These are phyloP conservation scores for Microbotryum intermedium DNA, from an alignment of 1,284 basidiomycete genomes.

Conservation along the genomic window DNA sequence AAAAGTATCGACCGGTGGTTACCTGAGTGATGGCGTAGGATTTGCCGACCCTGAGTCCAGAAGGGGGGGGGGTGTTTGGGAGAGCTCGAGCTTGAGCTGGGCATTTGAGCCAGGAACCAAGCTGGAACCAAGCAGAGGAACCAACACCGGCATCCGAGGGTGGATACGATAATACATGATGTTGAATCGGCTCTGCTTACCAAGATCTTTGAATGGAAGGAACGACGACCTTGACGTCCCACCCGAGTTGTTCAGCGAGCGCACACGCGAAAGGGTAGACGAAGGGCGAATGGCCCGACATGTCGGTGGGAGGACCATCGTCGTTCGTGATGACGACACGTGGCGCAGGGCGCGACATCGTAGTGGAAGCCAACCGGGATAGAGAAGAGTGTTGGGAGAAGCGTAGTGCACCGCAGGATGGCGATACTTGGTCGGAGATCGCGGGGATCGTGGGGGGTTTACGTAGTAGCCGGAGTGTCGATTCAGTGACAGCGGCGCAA, in stretches of 20 bases:
- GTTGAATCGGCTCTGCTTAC: constrained; percentile 34
- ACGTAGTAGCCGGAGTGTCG: not conserved
- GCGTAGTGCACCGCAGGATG: too few relatives aligned
- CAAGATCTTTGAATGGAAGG: constrained; percentile 83
- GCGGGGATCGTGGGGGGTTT: not conserved
- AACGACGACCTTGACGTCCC: constrained; percentile 80
- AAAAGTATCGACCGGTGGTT: constrained; percentile 67
- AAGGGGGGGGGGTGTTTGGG: not conserved
- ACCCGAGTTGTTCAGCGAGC: constrained; percentile 55
- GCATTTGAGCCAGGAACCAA: too few relatives aligned
- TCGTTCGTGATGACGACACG: constrained; percentile 51
- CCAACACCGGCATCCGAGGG: too few relatives aligned
- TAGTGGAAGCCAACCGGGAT: not conserved
- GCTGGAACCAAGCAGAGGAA: too few relatives aligned
- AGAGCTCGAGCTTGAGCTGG: too few relatives aligned
- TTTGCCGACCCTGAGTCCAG: not conserved
- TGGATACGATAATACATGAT: not conserved
- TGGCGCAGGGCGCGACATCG: not conserved
- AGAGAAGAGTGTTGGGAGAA: not conserved
- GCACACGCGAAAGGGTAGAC: constrained; percentile 66
- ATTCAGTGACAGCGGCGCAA: too few relatives aligned
- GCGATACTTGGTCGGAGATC: too few relatives aligned
- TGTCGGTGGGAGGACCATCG: constrained; percentile 66
- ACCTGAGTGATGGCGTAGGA: constrained; percentile 52
- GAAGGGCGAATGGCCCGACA: constrained; percentile 61